Base-by-base conservation (phyloP, 2,329 filamentous ascomycete genomes). In the Ophiostoma perfectum region DNA sequence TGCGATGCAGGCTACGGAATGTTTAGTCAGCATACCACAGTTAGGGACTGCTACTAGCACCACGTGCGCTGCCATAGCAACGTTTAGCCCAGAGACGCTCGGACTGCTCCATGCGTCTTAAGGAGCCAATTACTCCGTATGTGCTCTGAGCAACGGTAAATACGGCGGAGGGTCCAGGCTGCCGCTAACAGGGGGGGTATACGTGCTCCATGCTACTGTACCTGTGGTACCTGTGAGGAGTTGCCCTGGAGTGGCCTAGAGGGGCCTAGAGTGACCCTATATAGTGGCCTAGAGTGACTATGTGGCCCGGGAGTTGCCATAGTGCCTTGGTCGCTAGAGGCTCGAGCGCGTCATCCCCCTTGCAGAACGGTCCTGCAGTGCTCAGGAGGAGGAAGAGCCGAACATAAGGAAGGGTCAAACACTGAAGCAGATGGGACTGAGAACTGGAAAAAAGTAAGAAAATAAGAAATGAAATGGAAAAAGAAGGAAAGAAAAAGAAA, bases 41-140 rank as follows among this genome's bases (percentile, higher is more conserved):
- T n/a, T 38, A 44, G 62, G 39, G 62, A 16, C 39, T 63, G 36
- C 16, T 16, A 18, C 27, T 68, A 66, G 47, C 66, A 60, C 65
- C 67, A 66, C 69, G 67, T 70, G 67, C 69, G 70, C 70, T 71
- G 69, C 69, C 55, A 65, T 68, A 68, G 70, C 70, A 71, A 71
- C 70, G 64, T 18, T 8, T 47, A 27, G 27, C 27, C 27, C 27
- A 27, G 27, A 27, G 27, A 27, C 27, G 27, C 27, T 27, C 27
- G 27, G 27, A 27, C 27, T 27, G 27, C 27, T 27, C 27, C 27
- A 27, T 27, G 27, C 27, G 27, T 27, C 27, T 27, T 27, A 27
- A 27, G 27, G 27, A 27, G 27, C 27, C 2, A 27, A 27, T 27
- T 27, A 27, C 27, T 44, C 42, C 42, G 42, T 44, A 44, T 44